Conservation (phyloP, 192 early-diverging fungal species). For the Podila epigama region DNA sequence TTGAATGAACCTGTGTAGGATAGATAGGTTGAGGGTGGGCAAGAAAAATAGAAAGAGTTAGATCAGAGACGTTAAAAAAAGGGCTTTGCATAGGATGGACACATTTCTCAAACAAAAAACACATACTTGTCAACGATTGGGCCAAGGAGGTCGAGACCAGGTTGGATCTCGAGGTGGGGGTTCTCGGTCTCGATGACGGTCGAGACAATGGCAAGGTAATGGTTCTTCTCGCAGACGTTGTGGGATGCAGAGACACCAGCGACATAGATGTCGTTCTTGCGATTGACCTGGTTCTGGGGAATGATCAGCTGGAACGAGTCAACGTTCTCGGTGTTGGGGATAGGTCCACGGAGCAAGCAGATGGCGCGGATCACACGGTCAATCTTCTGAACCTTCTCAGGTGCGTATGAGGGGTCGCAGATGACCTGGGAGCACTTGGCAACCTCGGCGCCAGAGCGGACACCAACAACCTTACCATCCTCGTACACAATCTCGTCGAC, state of each 20-base stretch:
- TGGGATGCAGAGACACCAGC: conserved; percentile 89
- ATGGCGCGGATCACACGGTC: conserved; percentile 95
- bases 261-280: conserved; percentile 97
- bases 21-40: too few relatives aligned
- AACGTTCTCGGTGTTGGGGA: conserved; percentile 85
- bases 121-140: conserved; percentile 84
- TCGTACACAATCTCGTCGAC: conserved; percentile 91
- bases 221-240: conserved; percentile 89
- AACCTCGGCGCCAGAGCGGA: conserved; percentile 86
- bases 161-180: conserved; percentile 91
- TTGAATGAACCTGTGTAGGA: conserved; percentile 72
- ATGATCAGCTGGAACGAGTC: conserved; percentile 97
- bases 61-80: background rate
- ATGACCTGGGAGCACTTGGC: conserved; percentile 90
- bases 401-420: conserved; percentile 96
- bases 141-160: conserved; percentile 90
- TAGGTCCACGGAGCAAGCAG: conserved; percentile 91
- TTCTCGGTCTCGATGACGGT: conserved; percentile 92
- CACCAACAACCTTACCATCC: conserved; percentile 86
- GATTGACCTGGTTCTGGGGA: conserved; percentile 95
- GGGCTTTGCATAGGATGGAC: background rate
- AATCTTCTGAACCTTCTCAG: conserved; percentile 78
- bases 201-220: conserved; percentile 95
- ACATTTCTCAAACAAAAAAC: background rate
- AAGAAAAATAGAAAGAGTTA: background rate